These are phyloP conservation scores for Colletotrichum euphorbiae DNA, from an alignment of 2,329 filamentous ascomycete genomes.

Conservation along the genomic window DNA sequence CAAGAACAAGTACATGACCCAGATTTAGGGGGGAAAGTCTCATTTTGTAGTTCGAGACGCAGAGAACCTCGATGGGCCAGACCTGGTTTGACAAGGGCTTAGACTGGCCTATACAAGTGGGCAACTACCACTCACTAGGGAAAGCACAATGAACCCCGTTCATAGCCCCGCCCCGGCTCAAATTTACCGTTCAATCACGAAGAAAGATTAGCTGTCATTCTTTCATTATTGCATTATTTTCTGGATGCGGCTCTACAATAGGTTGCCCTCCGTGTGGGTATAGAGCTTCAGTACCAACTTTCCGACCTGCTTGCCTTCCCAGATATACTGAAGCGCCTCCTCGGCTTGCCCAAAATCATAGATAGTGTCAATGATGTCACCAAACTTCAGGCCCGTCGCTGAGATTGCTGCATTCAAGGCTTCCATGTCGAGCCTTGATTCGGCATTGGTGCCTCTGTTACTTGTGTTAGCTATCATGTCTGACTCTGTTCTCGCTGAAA, in stretches of 20 bases:
- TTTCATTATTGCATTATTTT: too few relatives aligned
- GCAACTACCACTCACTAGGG: neutral
- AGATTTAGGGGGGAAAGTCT: neutral
- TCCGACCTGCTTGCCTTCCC: conserved; percentile 56
- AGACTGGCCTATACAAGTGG: neutral
- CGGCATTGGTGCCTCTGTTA: conserved; percentile 53
- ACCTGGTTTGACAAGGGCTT: neutral
- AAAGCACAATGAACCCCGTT: too few relatives aligned
- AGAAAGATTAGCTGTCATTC: neutral
- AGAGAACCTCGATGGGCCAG: conserved; percentile 12
- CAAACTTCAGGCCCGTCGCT: conserved; percentile 49
- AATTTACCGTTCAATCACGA: neutral
- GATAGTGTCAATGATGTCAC: conserved; percentile 53
- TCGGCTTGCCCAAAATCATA: conserved; percentile 54
- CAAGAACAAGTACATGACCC: conserved; percentile 52
- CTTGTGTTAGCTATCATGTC: too few relatives aligned
- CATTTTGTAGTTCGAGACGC: neutral
- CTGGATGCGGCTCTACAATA: too few relatives aligned
- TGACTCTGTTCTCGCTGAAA: neutral
- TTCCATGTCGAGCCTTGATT: conserved; percentile 54
- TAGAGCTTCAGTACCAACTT: conserved; percentile 49
- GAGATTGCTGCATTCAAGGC: conserved; percentile 52
- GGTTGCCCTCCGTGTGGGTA: too few relatives aligned
- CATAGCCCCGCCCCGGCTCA: neutral
- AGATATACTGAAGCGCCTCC: conserved; percentile 55